These are phyloP conservation scores for Thelonectria olida DNA, from an alignment of 2,329 filamentous ascomycete species.

Conservation along the genomic window DNA sequence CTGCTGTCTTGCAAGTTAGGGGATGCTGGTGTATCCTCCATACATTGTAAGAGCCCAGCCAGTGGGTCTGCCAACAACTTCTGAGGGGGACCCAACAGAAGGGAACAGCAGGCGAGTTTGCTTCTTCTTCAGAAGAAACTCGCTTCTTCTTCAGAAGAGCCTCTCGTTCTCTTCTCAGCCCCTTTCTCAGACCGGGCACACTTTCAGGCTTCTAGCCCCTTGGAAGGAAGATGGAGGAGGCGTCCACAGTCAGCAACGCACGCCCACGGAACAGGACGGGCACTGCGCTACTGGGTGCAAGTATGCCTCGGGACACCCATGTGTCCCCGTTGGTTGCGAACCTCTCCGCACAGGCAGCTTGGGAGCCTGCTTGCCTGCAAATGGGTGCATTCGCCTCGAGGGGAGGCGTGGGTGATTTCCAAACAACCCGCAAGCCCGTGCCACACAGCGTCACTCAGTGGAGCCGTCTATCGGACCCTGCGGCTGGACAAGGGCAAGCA, in stretches of 20 bases:
- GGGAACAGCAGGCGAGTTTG: neutral
- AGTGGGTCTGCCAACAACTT: no score
- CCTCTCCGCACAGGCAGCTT: no score
- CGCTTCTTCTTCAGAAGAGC: neutral
- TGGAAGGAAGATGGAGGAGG: neutral
- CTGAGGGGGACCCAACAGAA: neutral
- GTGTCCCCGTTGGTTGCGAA: neutral
- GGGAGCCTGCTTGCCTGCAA: neutral
- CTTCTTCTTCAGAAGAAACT: no score
- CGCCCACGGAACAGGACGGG: neutral
- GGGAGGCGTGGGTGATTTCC: neutral
- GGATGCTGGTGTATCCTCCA: no score
- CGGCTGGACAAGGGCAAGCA: constrained; percentile 30
- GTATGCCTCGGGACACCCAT: constrained; percentile 1
- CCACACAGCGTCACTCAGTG: constrained; percentile 14
- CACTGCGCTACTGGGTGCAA: neutral
- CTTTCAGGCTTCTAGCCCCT: neutral
- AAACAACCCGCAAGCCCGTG: constrained; percentile 3
- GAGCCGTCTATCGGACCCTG: constrained; percentile 36
- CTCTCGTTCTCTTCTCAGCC: neutral
- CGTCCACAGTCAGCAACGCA: neutral
- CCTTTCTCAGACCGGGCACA: neutral
- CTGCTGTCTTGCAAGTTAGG: no score
- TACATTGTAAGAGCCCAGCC: no score
- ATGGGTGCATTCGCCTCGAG: no score